Percentiles rank a stretch among this genome's conserved stretches.
phyloP scores from a whole-genome alignment of 441 rosid genomes.

The Breynia disticha region DNA sequence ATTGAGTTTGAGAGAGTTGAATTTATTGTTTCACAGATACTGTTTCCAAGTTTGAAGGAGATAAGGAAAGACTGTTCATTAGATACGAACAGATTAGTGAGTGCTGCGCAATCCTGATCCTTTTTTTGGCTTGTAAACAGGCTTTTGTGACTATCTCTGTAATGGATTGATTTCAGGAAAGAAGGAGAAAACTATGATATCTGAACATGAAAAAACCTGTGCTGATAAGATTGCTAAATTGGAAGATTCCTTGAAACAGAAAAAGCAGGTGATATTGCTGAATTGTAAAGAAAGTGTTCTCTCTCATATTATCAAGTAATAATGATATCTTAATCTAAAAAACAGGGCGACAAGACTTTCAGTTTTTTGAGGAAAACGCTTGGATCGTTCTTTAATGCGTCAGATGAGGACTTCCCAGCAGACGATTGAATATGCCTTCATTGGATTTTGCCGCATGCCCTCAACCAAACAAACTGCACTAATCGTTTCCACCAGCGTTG shows the following conservation, averaged over 20 bases:
- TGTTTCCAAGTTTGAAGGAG: conserved; percentile 61
- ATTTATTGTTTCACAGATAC: conserved; percentile 35
- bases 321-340: background rate
- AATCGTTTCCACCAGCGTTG: no score
- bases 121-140: conserved; percentile 7
- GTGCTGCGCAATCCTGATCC: conserved; percentile 10
- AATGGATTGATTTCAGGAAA: conserved; percentile 42
- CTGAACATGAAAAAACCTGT: conserved; percentile 54
- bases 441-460: no score
- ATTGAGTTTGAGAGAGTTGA: background rate
- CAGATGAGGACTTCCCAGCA: conserved; percentile 70
- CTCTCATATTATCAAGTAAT: no score
- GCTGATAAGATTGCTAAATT: conserved; percentile 52
- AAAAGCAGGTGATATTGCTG: conserved; percentile 37
- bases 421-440: conserved; percentile 47
- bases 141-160: conserved; percentile 5
- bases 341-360: conserved; percentile 73
- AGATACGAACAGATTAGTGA: conserved; percentile 76
- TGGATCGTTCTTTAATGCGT: conserved; percentile 57
- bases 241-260: conserved; percentile 66
- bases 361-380: conserved; percentile 74
- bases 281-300: background rate
- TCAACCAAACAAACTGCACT: no score
- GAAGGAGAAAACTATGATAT: conserved; percentile 58
- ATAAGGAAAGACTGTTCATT: conserved; percentile 60